A percentile compares a stretch with the other conserved stretches of the same genome.
Evolutionary conservation across 2,329 filamentous ascomycete genomes (phyloP).

Genomic region (Alternaria novae-zelandiae): DNA sequence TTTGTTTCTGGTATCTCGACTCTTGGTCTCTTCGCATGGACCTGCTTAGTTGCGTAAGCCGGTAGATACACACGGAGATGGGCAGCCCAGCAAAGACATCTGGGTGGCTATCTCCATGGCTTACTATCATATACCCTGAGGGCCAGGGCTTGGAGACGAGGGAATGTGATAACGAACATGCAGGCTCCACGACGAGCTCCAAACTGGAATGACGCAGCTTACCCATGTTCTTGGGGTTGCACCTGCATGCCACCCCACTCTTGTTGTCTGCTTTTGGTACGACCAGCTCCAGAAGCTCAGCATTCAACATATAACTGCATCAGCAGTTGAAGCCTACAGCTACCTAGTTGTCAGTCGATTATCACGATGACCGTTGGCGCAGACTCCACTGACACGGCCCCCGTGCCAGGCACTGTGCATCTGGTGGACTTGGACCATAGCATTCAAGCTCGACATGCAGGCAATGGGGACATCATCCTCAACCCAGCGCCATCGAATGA

Average conservation of each 20-base stretch:
- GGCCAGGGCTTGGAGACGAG: neutral
- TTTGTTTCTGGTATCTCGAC: neutral
- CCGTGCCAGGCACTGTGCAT: constrained; percentile 52
- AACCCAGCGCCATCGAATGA: constrained; percentile 46
- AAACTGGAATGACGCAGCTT: neutral
- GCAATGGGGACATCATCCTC: constrained; percentile 50
- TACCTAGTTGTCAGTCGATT: neutral
- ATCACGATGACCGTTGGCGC: constrained; percentile 7
- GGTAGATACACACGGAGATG: neutral
- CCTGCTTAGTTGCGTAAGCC: neutral
- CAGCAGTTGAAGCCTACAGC: neutral
- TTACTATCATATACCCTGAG: neutral
- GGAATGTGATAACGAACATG: neutral
- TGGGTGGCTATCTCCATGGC: neutral
- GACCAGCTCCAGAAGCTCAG: neutral
- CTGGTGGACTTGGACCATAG: constrained; percentile 51
- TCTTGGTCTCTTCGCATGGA: neutral
- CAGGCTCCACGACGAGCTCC: neutral
- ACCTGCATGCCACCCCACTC: constrained; percentile 6
- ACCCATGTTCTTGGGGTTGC: neutral
- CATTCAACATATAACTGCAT: neutral
- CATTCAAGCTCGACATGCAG: constrained; percentile 46
- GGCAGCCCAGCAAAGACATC: neutral
- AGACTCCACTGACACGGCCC: neutral
- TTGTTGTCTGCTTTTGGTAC: neutral